Conservation (phyloP, 2,329 filamentous ascomycete species). For the Achaetomium macrosporum region DNA sequence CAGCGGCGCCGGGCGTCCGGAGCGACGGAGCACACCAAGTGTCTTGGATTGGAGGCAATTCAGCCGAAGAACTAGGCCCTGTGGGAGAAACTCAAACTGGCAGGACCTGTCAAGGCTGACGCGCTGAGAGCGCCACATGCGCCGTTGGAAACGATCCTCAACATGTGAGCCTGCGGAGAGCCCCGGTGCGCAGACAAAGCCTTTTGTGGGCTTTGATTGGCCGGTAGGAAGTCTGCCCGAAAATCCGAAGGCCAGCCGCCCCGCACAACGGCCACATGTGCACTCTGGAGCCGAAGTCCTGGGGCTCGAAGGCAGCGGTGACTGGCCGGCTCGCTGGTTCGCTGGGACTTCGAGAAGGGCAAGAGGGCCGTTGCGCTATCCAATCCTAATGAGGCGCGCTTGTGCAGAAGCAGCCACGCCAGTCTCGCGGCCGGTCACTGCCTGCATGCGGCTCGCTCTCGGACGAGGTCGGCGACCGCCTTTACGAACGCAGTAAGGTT, state of each 20-base stretch:
- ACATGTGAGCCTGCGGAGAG: conserved; percentile 2
- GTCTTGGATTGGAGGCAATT: background rate
- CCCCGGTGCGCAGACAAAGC: background rate
- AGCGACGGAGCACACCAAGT: background rate
- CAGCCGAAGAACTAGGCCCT: conserved; percentile 6
- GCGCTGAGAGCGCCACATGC: background rate
- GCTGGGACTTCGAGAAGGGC: conserved; percentile 14
- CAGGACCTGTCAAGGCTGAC: background rate
- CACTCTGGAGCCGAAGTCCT: background rate
- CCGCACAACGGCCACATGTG: too few relatives aligned
- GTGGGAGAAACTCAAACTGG: too few relatives aligned
- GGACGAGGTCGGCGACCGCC: background rate
- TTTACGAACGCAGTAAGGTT: conserved; percentile 3
- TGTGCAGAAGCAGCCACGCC: too few relatives aligned
- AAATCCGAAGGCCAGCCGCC: conserved; percentile 11
- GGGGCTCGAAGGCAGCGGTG: background rate
- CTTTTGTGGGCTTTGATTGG: conserved; percentile 12
- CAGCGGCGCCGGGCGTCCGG: background rate
- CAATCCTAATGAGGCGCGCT: background rate
- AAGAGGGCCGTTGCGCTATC: conserved; percentile 11
- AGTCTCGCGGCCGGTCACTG: too few relatives aligned
- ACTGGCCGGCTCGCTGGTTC: background rate
- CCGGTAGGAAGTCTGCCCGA: conserved; percentile 17
- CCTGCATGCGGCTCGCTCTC: conserved; percentile 10
- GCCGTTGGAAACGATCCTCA: conserved; percentile 8